Percentiles rank a stretch among this genome's conserved stretches.
Evolutionary conservation across 257 asterid genomes (phyloP).

Genomic region (Capsicum rhomboideum): DNA sequence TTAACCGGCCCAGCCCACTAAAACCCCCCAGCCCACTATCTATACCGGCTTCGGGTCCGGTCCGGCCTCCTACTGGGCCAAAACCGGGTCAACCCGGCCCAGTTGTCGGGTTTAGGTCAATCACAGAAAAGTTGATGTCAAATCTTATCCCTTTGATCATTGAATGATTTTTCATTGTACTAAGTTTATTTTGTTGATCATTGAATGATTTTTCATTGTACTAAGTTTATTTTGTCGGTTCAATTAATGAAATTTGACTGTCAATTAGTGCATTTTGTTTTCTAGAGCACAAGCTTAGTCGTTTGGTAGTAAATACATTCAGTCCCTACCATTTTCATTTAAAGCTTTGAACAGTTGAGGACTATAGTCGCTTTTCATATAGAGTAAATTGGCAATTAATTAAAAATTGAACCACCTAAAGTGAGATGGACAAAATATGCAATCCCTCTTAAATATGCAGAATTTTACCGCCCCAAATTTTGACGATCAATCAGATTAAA

Average conservation of each 20-base stretch:
- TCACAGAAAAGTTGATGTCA: not conserved
- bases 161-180: not conserved
- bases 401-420: not conserved
- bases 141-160: not conserved
- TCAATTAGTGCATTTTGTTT: not conserved
- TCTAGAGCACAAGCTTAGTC: not conserved
- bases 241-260: not conserved
- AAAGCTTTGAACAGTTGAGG: not conserved
- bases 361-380: not conserved
- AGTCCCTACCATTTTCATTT: not conserved
- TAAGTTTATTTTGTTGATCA: not conserved
- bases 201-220: not conserved
- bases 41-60: too few relatives aligned
- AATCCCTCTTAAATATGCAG: not conserved
- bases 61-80: too few relatives aligned
- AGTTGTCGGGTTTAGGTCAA: too few relatives aligned
- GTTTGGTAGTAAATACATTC: not conserved
- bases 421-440: not conserved
- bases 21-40: too few relatives aligned
- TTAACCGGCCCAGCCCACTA: too few relatives aligned
- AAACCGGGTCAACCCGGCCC: too few relatives aligned
- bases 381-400: not conserved
- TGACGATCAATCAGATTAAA: not conserved
- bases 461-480: not conserved
- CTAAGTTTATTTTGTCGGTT: not conserved